Evolutionary conservation across 371 early-diverging fungal genomes (phyloP), one percentile per base, ranked within the genome.

Genomic region (Umbelopsis sp.): DNA sequence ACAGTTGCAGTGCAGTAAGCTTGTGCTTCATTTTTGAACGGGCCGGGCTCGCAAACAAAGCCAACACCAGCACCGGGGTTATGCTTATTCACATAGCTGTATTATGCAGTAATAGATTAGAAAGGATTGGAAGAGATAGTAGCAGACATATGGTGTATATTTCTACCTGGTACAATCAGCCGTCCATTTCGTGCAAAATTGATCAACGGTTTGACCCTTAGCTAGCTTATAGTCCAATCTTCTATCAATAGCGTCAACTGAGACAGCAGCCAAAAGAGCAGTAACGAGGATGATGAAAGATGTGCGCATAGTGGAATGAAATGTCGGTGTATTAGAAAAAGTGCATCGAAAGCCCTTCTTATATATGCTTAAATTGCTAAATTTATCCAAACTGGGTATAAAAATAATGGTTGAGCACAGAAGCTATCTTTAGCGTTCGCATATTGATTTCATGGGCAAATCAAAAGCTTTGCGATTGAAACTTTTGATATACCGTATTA

Each of bases 201-300:
- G 57, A 35, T 32, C 18, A n/a, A 57, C 57, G 9, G 57, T 57
- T 57, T 57, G 57, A 4, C 35, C 35, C 37, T 57, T 57, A 14
- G 29, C 35, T 12, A 57, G 35, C 57, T 57, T 57, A 29, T 57
- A 57, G 35, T 57, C 57, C 18, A 57, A 29, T 57, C 57, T 25
- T 2, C 29, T 18, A 16, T 57, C 57, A 7, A 5, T 14, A 57
- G 57, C 57, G 12, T 35, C 29, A 32, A 57, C 57, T 18, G 57
- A 57, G 35, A 35, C 35, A 29, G 35, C n/a, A 18, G 57, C 57
- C 29, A 57, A 57, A 32, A 57, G 35, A 57, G 57, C 57, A 57
- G 57, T 18, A 57, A 57, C 11, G 16, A 29, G 29, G 35, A 35
- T 18, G 29, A 57, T 18, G 18, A 29, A 6, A 37, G 29, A 35